These are phyloP conservation scores for Metschnikowia anglica DNA, from an alignment of 805 yeast species.

Conservation along the genomic window DNA sequence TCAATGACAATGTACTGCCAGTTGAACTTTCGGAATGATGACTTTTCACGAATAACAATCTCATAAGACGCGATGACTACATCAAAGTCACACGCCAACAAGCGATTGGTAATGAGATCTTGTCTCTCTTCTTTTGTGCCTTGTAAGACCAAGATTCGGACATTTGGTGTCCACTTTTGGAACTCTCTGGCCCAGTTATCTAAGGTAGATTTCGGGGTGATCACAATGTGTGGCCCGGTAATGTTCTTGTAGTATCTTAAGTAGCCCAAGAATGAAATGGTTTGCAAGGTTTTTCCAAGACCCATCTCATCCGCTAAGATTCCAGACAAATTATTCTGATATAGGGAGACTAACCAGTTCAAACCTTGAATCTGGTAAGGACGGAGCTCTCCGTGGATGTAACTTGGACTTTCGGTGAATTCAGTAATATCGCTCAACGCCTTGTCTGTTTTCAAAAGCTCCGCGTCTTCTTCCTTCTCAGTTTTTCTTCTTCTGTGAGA, in stretches of 20 bases:
- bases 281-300: conserved; percentile 91
- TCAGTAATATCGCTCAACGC: conserved; percentile 37
- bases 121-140: conserved; percentile 85
- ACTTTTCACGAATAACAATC: conserved; percentile 87
- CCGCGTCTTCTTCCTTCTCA: conserved; percentile 78
- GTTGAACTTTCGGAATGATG: conserved; percentile 71
- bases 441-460: conserved; percentile 59
- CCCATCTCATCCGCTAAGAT: conserved; percentile 99
- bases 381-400: conserved; percentile 71
- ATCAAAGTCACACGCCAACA: conserved; percentile 79
- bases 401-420: conserved; percentile 64
- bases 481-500: conserved; percentile 61
- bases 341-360: conserved; percentile 88
- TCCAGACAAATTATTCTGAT: conserved; percentile 87
- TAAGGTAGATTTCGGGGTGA: conserved; percentile 93
- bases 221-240: conserved; percentile 86
- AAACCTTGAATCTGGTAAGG: conserved; percentile 94
- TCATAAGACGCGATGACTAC: conserved; percentile 90
- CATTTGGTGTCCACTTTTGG: conserved; percentile 94
- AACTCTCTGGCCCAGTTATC: conserved; percentile 97
- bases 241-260: conserved; percentile 73
- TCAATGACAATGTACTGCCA: conserved; percentile 96
- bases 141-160: conserved; percentile 77
- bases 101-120: conserved; percentile 52
- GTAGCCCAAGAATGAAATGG: conserved; percentile 88